Evolutionary conservation across 1,284 basidiomycete genomes (phyloP).

Genomic region (Ganoderma multipileum): DNA sequence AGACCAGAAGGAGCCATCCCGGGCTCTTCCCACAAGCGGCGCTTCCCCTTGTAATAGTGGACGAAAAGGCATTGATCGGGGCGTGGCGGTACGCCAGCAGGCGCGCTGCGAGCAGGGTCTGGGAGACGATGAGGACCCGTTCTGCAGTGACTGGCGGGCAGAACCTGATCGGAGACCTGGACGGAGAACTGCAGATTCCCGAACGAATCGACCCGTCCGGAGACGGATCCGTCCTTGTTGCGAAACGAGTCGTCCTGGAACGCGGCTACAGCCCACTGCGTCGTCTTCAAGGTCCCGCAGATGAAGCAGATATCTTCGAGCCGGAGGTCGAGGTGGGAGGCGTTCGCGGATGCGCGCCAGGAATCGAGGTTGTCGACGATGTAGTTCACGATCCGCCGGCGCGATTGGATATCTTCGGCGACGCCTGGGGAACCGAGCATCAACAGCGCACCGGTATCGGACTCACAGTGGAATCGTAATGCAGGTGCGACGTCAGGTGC

Average conservation of each 20-base stretch:
- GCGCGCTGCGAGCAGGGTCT: background rate
- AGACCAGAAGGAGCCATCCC: constrained; percentile 28
- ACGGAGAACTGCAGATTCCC: constrained; percentile 4
- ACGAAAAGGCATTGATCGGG: constrained; percentile 32
- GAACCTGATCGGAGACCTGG: constrained; percentile 5
- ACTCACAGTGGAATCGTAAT: background rate
- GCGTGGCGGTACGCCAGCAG: background rate
- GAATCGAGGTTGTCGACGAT: constrained; percentile 24
- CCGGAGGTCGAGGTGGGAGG: constrained; percentile 4
- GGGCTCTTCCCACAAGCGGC: constrained; percentile 13
- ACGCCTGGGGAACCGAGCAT: constrained; percentile 10
- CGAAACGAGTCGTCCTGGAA: constrained; percentile 9
- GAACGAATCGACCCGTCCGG: background rate
- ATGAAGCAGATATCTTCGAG: constrained; percentile 27
- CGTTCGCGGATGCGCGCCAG: constrained; percentile 33
- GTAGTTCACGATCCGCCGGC: constrained; percentile 18
- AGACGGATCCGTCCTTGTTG: constrained; percentile 2
- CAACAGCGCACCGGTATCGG: constrained; percentile 18
- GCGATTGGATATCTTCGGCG: background rate
- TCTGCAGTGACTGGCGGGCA: background rate
- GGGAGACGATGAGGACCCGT: constrained; percentile 2
- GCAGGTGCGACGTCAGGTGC: background rate
- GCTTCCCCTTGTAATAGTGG: constrained; percentile 34
- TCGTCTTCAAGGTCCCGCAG: constrained; percentile 26
- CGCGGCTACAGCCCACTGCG: constrained; percentile 27